Evolutionary conservation across 768 basidiomycete genomes (phyloP).

Genomic region (Roridomyces roridus): DNA sequence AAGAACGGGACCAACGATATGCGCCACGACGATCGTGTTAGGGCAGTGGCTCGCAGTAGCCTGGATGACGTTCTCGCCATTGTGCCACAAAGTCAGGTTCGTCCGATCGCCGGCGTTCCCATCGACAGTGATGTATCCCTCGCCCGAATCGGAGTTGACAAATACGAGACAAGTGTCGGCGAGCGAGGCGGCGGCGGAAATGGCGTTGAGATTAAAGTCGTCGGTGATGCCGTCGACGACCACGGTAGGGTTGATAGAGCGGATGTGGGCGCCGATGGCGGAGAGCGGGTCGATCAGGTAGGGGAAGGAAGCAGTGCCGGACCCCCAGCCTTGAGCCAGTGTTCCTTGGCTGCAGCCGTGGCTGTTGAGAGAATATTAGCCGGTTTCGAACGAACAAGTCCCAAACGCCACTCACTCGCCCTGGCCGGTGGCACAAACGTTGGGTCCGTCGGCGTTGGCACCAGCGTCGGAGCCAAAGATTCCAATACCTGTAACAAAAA

Average conservation of each 20-base stretch:
- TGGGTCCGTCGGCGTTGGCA: slow-evolving; percentile 42
- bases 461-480: slow-evolving; percentile 46
- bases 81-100: slow-evolving; percentile 48
- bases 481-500: slow-evolving; percentile 26
- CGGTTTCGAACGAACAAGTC: too few relatives aligned
- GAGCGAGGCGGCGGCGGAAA: slow-evolving; percentile 27
- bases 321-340: slow-evolving; percentile 45
- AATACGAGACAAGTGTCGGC: slow-evolving; percentile 38
- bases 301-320: slow-evolving; percentile 37
- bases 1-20: slow-evolving; percentile 63
- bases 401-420: too few relatives aligned
- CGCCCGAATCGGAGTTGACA: slow-evolving; percentile 43
- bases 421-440: slow-evolving; percentile 17
- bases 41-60: slow-evolving; percentile 54
- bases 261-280: slow-evolving; percentile 30
- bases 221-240: slow-evolving; percentile 30
- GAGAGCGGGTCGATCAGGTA: slow-evolving; percentile 33
- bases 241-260: slow-evolving; percentile 30
- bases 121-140: slow-evolving; percentile 52
- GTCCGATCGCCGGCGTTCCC: slow-evolving; percentile 28
- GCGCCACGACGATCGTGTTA: slow-evolving; percentile 68
- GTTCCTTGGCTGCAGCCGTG: slow-evolving; percentile 46
- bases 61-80: slow-evolving; percentile 46
- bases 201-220: slow-evolving; percentile 35
- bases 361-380: too few relatives aligned